Percentiles rank a stretch among this genome's conserved stretches.
These are phyloP conservation scores for Mucor saturninus DNA, from an alignment of 371 early-diverging fungal species.

Conservation along the genomic window DNA sequence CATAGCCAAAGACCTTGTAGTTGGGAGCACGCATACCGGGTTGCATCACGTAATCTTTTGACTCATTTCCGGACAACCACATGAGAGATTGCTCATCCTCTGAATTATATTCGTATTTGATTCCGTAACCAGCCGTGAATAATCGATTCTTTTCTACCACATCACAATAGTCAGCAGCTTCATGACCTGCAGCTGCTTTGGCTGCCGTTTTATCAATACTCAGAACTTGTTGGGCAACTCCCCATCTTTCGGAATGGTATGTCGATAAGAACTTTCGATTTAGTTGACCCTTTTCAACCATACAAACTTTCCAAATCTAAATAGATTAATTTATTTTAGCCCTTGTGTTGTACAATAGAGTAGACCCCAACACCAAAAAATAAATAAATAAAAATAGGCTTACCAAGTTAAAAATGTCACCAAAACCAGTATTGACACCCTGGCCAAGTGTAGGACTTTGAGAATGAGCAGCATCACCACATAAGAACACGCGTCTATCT, in stretches of 20 bases:
- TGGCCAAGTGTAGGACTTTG: constrained; percentile 53
- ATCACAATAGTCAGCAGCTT: constrained; percentile 37
- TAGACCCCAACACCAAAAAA: constrained; percentile 3
- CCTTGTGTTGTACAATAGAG: background rate
- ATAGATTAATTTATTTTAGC: background rate
- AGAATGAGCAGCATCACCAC: constrained; percentile 55
- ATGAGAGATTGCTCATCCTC: constrained; percentile 14
- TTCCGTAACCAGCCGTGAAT: constrained; percentile 51
- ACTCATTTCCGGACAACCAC: constrained; percentile 8
- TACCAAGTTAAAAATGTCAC: constrained; percentile 51
- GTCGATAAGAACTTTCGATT: constrained; percentile 31
- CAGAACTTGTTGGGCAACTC: constrained; percentile 45
- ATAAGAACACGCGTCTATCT: constrained; percentile 40
- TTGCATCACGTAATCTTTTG: constrained; percentile 12
- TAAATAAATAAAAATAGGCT: background rate
- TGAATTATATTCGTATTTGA: constrained; percentile 26
- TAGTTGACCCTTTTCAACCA: constrained; percentile 41
- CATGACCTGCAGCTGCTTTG: constrained; percentile 43
- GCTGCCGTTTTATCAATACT: constrained; percentile 45
- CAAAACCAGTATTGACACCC: constrained; percentile 53
- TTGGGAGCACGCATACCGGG: constrained; percentile 53
- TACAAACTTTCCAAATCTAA: constrained; percentile 47
- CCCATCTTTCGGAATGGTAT: constrained; percentile 40
- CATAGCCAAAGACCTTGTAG: constrained; percentile 40
- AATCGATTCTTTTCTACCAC: constrained; percentile 40